A percentile compares a stretch with the other conserved stretches of the same genome.
phyloP scores from a whole-genome alignment of 306 rosid species.

The Ammopiptanthus mongolicus region DNA sequence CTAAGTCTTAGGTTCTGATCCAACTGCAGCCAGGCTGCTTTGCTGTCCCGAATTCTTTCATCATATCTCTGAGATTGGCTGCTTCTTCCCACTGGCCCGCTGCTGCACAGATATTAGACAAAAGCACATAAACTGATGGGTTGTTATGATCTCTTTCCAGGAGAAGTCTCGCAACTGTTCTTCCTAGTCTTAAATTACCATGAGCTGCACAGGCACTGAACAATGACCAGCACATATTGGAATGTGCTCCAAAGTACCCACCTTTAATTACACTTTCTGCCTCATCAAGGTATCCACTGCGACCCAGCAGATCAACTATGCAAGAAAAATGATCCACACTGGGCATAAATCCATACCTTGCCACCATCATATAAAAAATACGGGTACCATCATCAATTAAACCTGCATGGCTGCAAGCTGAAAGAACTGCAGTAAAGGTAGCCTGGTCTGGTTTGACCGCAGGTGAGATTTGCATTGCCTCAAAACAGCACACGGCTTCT shows the following conservation, averaged over 20 bases:
- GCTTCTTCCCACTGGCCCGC: slow-evolving; percentile 82
- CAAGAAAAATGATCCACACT: slow-evolving; percentile 73
- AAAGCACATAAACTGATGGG: slow-evolving; percentile 72
- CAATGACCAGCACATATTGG: slow-evolving; percentile 72
- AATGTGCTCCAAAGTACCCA: slow-evolving; percentile 45
- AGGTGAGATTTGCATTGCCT: slow-evolving; percentile 49
- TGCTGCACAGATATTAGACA: slow-evolving; percentile 66
- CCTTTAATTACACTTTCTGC: slow-evolving; percentile 52
- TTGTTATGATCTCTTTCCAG: slow-evolving; percentile 53
- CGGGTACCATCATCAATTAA: slow-evolving; percentile 53
- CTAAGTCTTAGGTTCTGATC: slow-evolving; percentile 38
- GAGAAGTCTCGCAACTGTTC: slow-evolving; percentile 50
- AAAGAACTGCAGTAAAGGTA: slow-evolving; percentile 71
- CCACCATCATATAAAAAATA: slow-evolving; percentile 60
- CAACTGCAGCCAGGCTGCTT: slow-evolving; percentile 78
- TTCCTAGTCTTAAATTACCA: slow-evolving; percentile 60
- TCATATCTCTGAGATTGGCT: slow-evolving; percentile 52
- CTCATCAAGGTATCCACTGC: slow-evolving; percentile 70
- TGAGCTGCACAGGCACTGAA: slow-evolving; percentile 86
- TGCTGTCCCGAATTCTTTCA: slow-evolving; percentile 34
- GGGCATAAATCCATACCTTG: slow-evolving; percentile 34
- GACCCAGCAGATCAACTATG: slow-evolving; percentile 70
- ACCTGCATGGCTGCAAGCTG: slow-evolving; percentile 80
- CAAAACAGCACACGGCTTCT: slow-evolving; percentile 57
- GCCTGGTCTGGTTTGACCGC: slow-evolving; percentile 56